phyloP scores from a whole-genome alignment of 257 asterid genomes.

The Lavandula angustifolia region DNA sequence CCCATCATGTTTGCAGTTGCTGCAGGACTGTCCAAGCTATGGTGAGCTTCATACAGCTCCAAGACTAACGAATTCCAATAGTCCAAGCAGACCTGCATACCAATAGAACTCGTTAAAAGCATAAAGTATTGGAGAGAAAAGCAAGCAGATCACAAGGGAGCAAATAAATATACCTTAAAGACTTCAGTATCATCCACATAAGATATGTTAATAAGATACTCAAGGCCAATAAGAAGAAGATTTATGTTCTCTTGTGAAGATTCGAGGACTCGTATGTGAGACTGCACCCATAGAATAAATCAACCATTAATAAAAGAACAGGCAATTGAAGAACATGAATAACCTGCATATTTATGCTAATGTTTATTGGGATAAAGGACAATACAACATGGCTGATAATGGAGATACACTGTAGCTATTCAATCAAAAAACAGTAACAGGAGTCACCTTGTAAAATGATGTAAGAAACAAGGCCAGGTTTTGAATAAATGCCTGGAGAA shows the following conservation, averaged over 20 bases:
- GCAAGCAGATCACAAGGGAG: slow-evolving; percentile 1
- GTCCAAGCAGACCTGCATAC: slow-evolving; percentile 88
- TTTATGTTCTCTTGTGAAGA: slow-evolving; percentile 70
- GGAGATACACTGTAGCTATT: not conserved
- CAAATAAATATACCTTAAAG: slow-evolving; percentile 66
- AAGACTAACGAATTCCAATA: slow-evolving; percentile 89
- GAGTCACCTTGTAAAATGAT: slow-evolving; percentile 81
- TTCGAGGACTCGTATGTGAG: slow-evolving; percentile 86
- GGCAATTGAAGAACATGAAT: slow-evolving; percentile 14
- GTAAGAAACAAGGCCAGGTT: slow-evolving; percentile 93
- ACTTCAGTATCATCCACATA: slow-evolving; percentile 98
- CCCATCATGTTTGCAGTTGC: slow-evolving; percentile 74
- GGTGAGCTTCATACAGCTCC: slow-evolving; percentile 93
- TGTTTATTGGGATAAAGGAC: not conserved
- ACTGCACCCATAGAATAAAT: slow-evolving; percentile 47
- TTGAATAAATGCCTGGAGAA: slow-evolving; percentile 86
- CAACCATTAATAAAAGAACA: slow-evolving; percentile 14
- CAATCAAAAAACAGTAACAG: slow-evolving; percentile 2
- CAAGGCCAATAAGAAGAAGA: slow-evolving; percentile 78
- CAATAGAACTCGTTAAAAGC: slow-evolving; percentile 21
- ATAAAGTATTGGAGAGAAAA: not conserved
- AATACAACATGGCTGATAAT: not conserved
- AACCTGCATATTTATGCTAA: slow-evolving; percentile 1
- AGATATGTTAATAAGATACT: slow-evolving; percentile 83
- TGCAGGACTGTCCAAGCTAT: slow-evolving; percentile 67